Percentiles rank a stretch among this genome's conserved stretches.
phyloP scores from a whole-genome alignment of 192 early-diverging fungal species.

The Gryganskiella cystojenkinii region DNA sequence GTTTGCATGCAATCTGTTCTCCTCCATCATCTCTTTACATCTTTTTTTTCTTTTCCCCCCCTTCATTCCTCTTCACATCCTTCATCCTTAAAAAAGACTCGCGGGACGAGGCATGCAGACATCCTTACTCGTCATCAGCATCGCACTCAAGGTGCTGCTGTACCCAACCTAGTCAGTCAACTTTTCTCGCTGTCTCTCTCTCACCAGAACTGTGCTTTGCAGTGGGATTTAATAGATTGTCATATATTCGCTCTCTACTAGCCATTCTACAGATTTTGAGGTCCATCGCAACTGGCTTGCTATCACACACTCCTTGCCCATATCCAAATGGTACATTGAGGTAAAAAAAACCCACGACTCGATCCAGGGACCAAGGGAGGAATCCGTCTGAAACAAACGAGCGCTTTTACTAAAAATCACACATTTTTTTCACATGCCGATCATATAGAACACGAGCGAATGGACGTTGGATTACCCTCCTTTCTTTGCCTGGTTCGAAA shows the following conservation, averaged over 20 bases:
- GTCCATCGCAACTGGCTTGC: slow-evolving; percentile 99
- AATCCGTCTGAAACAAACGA: background rate
- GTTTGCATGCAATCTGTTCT: background rate
- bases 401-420: background rate
- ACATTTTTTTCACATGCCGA: background rate
- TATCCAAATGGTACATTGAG: slow-evolving; percentile 89
- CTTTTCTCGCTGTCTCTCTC: background rate
- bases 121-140: slow-evolving; percentile 60
- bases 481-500: slow-evolving; percentile 98
- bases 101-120: slow-evolving; percentile 39
- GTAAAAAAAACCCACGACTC: slow-evolving; percentile 40
- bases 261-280: slow-evolving; percentile 98
- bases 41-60: background rate
- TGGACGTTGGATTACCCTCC: slow-evolving; percentile 99
- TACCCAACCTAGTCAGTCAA: slow-evolving; percentile 75
- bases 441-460: slow-evolving; percentile 75
- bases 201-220: background rate
- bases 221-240: too few species aligned
- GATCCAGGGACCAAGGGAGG: background rate
- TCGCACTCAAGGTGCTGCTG: slow-evolving; percentile 69
- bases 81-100: background rate
- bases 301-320: slow-evolving; percentile 86
- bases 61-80: background rate
- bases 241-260: slow-evolving; percentile 13
- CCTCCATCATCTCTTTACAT: background rate